Conservation (phyloP, 192 early-diverging fungal species). For the Funneliformis geosporum region DNA sequence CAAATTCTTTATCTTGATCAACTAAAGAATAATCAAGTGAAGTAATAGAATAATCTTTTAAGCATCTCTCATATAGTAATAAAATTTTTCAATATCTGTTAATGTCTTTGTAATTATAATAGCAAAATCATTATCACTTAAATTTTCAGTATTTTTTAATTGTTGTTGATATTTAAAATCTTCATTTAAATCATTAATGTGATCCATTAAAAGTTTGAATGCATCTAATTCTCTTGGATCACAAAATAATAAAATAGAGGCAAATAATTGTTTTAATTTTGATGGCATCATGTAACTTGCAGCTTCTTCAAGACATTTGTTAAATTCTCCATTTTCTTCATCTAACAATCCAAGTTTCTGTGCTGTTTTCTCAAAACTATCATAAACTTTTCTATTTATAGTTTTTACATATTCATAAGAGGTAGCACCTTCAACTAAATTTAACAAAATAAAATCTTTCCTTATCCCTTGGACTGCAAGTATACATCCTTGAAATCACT, state of each 20-base stretch:
- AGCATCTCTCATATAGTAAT: background rate
- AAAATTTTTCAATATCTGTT: background rate
- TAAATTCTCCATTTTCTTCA: slow-evolving; percentile 30
- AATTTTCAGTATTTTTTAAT: too few species aligned
- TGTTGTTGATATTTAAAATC: slow-evolving; percentile 9
- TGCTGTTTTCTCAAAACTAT: slow-evolving; percentile 28
- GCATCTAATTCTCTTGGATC: background rate
- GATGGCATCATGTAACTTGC: background rate
- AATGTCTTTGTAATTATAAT: background rate
- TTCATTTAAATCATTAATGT: slow-evolving; percentile 16
- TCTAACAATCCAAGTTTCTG: slow-evolving; percentile 29
- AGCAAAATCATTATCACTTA: background rate
- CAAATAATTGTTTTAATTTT: slow-evolving; percentile 30
- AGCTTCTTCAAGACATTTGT: slow-evolving; percentile 8
- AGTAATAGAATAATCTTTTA: background rate
- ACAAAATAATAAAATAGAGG: slow-evolving; percentile 24
- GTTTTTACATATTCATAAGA: slow-evolving; percentile 31
- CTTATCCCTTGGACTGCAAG: slow-evolving; percentile 6
- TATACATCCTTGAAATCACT: slow-evolving; percentile 17
- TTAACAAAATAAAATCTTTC: slow-evolving; percentile 34
- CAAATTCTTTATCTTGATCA: background rate
- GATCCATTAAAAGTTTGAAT: background rate
- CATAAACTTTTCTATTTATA: slow-evolving; percentile 8
- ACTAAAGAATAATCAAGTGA: background rate
- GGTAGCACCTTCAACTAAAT: slow-evolving; percentile 20